Evolutionary conservation across 306 rosid genomes (phyloP).

Genomic region (Cucurbita maxima): DNA sequence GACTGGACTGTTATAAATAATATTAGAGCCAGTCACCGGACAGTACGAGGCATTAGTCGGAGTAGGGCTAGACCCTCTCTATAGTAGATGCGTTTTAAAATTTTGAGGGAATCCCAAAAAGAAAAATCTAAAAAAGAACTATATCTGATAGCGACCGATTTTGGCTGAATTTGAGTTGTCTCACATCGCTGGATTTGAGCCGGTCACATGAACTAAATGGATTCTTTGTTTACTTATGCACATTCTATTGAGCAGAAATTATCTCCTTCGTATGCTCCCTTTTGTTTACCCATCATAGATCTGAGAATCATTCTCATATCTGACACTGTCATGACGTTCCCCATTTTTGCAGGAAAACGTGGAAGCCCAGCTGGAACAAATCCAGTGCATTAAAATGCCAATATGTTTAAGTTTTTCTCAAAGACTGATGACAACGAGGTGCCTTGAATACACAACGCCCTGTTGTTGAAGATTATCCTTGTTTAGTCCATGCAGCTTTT

Average conservation of each 20-base stretch:
- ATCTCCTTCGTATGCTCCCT: background rate
- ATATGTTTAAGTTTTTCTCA: background rate
- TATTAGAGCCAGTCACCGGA: too few species aligned
- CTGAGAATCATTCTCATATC: background rate
- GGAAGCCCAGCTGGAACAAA: background rate
- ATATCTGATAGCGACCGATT: too few species aligned
- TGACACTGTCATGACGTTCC: background rate
- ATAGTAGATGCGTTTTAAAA: too few species aligned
- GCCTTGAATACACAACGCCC: background rate
- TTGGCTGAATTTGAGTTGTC: too few species aligned
- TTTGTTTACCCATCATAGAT: background rate
- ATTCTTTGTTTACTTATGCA: background rate
- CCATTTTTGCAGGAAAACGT: background rate
- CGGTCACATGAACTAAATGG: background rate
- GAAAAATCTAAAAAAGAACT: too few species aligned
- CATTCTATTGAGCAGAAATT: background rate
- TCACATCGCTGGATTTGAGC: too few species aligned
- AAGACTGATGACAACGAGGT: background rate
- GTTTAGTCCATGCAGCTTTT: background rate
- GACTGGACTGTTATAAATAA: too few species aligned
- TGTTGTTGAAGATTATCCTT: constrained; percentile 6
- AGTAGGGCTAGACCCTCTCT: too few species aligned
- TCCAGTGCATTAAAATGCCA: background rate
- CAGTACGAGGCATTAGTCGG: too few species aligned
- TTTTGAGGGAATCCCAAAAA: too few species aligned